phyloP scores from a whole-genome alignment of 2,329 filamentous ascomycete genomes.

The Phaeomoniella chlamydospora region DNA sequence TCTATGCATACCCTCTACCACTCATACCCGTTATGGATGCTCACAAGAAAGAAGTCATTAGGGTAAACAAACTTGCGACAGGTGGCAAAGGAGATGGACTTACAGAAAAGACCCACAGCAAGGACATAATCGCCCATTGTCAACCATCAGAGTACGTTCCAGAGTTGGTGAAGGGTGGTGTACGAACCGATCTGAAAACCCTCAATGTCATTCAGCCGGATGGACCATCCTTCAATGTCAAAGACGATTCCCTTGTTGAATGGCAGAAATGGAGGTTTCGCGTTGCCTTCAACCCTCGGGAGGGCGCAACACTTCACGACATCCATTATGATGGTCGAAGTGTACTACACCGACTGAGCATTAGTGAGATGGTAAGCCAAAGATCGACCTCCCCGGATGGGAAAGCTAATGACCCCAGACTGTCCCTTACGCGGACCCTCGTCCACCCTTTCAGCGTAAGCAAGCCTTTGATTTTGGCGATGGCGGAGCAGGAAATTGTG shows the following conservation, averaged over 20 bases:
- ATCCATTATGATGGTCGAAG: constrained; percentile 51
- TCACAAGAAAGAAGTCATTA: constrained; percentile 37
- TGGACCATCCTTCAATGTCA: constrained; percentile 50
- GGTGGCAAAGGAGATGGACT: too few relatives aligned
- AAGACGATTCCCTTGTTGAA: constrained; percentile 30
- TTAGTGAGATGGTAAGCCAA: constrained; percentile 62
- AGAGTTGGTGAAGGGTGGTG: constrained; percentile 33
- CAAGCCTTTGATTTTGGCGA: constrained; percentile 62
- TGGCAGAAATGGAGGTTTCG: constrained; percentile 60
- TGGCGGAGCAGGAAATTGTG: constrained; percentile 49
- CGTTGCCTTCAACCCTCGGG: constrained; percentile 52
- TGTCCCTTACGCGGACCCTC: constrained; percentile 53
- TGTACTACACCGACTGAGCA: constrained; percentile 51
- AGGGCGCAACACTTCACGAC: constrained; percentile 58
- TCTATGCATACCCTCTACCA: constrained; percentile 48
- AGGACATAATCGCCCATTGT: too few relatives aligned
- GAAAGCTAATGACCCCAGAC: too few relatives aligned
- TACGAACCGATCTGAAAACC: constrained; percentile 46
- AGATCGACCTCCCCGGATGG: too few relatives aligned
- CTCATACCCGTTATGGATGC: constrained; percentile 46
- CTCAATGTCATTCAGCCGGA: constrained; percentile 59
- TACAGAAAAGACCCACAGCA: too few relatives aligned
- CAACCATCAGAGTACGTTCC: constrained; percentile 39
- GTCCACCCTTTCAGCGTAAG: constrained; percentile 52
- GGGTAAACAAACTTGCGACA: constrained; percentile 42